phyloP scores from a whole-genome alignment of 176 grass and related monocot species.

The Triticum urartu region DNA sequence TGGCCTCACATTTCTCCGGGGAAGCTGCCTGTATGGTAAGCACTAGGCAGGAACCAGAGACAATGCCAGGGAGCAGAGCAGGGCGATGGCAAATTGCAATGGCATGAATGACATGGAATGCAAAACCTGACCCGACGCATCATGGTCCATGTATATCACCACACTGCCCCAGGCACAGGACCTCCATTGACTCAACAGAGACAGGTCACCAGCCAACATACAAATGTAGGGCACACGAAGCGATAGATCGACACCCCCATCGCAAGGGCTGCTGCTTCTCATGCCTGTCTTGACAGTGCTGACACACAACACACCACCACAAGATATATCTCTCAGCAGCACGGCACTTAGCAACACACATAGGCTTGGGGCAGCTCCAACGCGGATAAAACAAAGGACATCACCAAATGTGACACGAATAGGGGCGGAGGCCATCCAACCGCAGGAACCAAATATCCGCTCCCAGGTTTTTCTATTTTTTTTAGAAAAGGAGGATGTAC shows the following conservation, averaged over 20 bases:
- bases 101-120: neutral
- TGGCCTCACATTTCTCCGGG: neutral
- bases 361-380: no score
- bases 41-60: neutral
- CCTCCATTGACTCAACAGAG: constrained; percentile 18
- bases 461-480: no score
- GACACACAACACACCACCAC: neutral
- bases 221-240: neutral
- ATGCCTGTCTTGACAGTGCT: neutral
- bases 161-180: neutral
- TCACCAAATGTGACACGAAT: no score
- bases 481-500: no score
- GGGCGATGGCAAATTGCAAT: neutral
- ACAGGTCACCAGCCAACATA: neutral
- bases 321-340: neutral
- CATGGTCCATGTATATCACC: constrained; percentile 7
- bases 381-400: no score
- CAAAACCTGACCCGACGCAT: constrained; percentile 15
- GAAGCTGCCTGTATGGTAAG: neutral
- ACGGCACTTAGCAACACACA: no score
- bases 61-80: neutral
- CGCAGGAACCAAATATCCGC: no score
- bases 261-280: neutral
- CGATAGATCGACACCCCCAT: neutral
- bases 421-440: no score